Evolutionary conservation across 331 rosid species (phyloP), one percentile per base, ranked within the genome.

Genomic region (Quercus lobata): DNA sequence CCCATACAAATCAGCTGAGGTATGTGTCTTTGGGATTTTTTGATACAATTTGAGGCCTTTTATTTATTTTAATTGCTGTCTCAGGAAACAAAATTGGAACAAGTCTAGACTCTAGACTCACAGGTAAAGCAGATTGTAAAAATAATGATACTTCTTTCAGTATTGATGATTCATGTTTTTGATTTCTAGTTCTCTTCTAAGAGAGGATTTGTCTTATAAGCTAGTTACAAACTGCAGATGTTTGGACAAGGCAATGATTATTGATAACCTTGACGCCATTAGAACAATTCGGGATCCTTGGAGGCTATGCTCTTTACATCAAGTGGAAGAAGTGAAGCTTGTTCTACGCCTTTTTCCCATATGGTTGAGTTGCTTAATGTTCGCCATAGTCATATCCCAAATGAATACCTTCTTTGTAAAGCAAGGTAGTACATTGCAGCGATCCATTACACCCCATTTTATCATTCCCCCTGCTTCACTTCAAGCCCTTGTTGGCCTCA

Each of bases 281-380:
- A 81, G 83, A 7, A 78, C 53, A 18, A 37, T 6, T 0, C 73
- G 77, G 53, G 76, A 83, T 29, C 89, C 87, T 0, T 90, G 92
- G 89, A 85, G 94, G 74, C 76, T 90, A n/a, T 84, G 92, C 81
- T 44, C 92, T 3, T 29, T 80, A 53, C 61, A 14, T 14, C 84
- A 86, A 78, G 92, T 90, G 18, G 92, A 90, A 76, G 88, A 90
- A 76, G 89, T 80, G 27, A 90, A 90, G 88, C 83, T 83, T 14
- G 74, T 90, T 9, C 27, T 83, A 4, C 86, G 92, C 15, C 85
- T 90, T 18, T 53, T 83, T 15, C 92, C 91, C 24, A 80, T 88
- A 44, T 87, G 93, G 91, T 35, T 88, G 7, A 74, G 87, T 4
- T 81, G 91, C 80, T 37, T 88, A 5, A 81, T 86, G 85, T 84